Percentiles rank a stretch among this genome's conserved stretches.
These are phyloP conservation scores for Vanderwaltozyma verrucispora DNA, from an alignment of 805 yeast genomes.

Conservation along the genomic window DNA sequence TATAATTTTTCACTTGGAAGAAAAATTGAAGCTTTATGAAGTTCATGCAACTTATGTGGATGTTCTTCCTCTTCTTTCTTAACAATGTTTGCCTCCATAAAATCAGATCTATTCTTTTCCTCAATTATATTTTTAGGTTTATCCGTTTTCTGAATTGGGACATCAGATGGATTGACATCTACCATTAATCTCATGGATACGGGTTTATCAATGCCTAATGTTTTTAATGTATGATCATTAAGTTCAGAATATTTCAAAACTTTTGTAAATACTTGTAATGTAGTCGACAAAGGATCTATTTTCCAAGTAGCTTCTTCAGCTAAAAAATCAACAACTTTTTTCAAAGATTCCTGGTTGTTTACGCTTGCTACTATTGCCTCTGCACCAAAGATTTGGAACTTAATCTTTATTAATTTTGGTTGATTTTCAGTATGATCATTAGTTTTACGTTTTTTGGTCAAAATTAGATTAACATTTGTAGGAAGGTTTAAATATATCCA, in stretches of 20 bases:
- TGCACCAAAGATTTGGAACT: constrained; percentile 22
- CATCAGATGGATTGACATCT: neutral
- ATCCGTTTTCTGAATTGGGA: too few relatives aligned
- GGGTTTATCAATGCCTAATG: constrained; percentile 13
- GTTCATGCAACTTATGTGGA: constrained; percentile 1
- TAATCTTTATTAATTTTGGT: constrained; percentile 19
- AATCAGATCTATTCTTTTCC: neutral
- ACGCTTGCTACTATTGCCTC: constrained; percentile 20
- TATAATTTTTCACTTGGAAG: constrained; percentile 13
- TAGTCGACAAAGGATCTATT: constrained; percentile 3
- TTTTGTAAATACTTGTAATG: constrained; percentile 19
- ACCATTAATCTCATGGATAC: constrained; percentile 5
- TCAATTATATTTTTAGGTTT: too few relatives aligned
- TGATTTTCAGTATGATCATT: neutral
- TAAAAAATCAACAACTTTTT: constrained; percentile 9
- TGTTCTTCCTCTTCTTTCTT: neutral
- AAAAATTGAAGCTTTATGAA: constrained; percentile 16
- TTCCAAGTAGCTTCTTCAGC: constrained; percentile 9
- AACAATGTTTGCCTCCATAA: neutral
- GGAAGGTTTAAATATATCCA: constrained; percentile 35
- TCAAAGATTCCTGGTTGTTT: constrained; percentile 9
- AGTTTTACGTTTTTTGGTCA: constrained; percentile 7
- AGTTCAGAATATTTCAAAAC: constrained; percentile 7
- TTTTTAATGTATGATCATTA: constrained; percentile 7
- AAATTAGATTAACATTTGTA: constrained; percentile 33